Evolutionary conservation across 139 green algal species (phyloP), one percentile per base, ranked within the genome.

Genomic region (Coccomyxa sp.): DNA sequence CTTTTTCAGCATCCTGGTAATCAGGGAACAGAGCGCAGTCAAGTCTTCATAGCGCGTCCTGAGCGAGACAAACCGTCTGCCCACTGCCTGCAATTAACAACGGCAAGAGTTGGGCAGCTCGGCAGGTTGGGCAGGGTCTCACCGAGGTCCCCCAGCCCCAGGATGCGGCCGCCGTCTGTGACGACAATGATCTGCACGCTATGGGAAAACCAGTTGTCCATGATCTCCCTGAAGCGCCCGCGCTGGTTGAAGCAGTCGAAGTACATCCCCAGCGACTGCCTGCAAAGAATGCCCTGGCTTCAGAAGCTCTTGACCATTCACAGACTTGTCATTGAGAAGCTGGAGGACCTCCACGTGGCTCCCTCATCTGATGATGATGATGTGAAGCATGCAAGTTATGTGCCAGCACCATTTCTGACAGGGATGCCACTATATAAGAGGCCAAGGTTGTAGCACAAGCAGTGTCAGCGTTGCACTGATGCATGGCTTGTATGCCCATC

Each of bases 81-180:
- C n/a, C n/a, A n/a, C n/a, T n/a, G n/a, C n/a, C n/a, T n/a, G n/a
- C n/a, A n/a, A n/a, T n/a, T n/a, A n/a, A n/a, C n/a, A n/a, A n/a
- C n/a, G n/a, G n/a, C n/a, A n/a, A n/a, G n/a, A n/a, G n/a, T n/a
- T n/a, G n/a, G n/a, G n/a, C n/a, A n/a, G n/a, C n/a, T n/a, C n/a
- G n/a, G n/a, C n/a, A n/a, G n/a, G n/a, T n/a, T n/a, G n/a, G n/a
- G n/a, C n/a, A n/a, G n/a, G 50, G 7, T 18, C 64, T 2, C n/a
- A 71, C 89, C 89, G 31, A 93, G 75, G 81, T 93, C 89, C 2
- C 89, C 89, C 36, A 93, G 81, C 1, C 89, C 89, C 34, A 93
- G 87, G 55, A 93, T 91, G 72, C 89, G 86, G 71, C 92, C 88
- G 37, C 89, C 89, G 58, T 93, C 89, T 5, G 89, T 93, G 0